Evolutionary conservation across 164 flowering plant genomes (phyloP).

Genomic region (Paratinospora sagittata): DNA sequence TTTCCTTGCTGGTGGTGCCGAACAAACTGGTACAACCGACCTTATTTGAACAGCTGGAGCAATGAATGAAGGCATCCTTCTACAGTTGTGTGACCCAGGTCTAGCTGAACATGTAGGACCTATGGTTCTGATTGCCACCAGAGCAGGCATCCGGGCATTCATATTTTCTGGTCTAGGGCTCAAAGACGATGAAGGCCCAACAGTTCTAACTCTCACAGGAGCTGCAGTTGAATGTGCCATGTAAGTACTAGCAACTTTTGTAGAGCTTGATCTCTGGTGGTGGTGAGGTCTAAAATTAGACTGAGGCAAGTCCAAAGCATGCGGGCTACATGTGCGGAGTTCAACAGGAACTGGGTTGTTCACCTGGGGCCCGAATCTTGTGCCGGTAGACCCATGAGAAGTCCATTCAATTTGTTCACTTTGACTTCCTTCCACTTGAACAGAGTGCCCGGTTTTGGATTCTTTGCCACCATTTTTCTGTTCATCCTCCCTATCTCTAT

Average conservation of each 20-base stretch:
- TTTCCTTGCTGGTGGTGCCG: constrained; percentile 40
- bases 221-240: constrained; percentile 23
- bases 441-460: constrained; percentile 12
- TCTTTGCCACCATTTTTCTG: constrained; percentile 18
- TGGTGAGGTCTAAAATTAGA: constrained; percentile 15
- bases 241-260: background rate
- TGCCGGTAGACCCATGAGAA: constrained; percentile 7
- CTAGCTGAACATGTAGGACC: constrained; percentile 15
- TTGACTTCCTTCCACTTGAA: constrained; percentile 16
- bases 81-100: constrained; percentile 9
- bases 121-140: constrained; percentile 26
- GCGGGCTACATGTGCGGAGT: constrained; percentile 12
- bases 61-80: constrained; percentile 22
- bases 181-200: constrained; percentile 20
- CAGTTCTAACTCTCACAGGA: constrained; percentile 26
- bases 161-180: constrained; percentile 17
- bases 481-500: constrained; percentile 19
- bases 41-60: constrained; percentile 59
- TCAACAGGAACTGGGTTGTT: constrained; percentile 8
- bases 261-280: constrained; percentile 13
- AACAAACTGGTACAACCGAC: constrained; percentile 51
- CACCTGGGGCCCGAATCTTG: constrained; percentile 9
- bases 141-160: constrained; percentile 15
- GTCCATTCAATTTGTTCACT: constrained; percentile 6
- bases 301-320: constrained; percentile 13